These are phyloP conservation scores for Pisolithus tinctorius DNA, from an alignment of 768 basidiomycete species.

Conservation along the genomic window DNA sequence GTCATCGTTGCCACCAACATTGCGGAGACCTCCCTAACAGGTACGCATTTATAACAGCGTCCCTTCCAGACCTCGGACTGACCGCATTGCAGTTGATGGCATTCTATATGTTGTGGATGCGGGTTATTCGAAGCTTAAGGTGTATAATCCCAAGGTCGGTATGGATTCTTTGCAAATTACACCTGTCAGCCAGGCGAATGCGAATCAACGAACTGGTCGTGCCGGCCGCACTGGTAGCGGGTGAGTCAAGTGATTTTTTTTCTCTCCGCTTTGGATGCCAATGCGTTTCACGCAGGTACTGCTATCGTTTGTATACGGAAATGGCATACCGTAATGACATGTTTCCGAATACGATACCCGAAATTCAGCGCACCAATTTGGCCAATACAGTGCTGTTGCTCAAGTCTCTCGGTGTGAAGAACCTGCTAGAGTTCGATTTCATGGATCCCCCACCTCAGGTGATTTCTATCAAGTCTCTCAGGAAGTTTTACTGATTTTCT, in stretches of 20 bases:
- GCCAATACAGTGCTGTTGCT: slow-evolving; percentile 94
- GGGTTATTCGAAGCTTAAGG: slow-evolving; percentile 95
- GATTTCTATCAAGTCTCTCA: slow-evolving; percentile 6
- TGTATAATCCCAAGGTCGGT: slow-evolving; percentile 98
- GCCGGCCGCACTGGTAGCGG: slow-evolving; percentile 96
- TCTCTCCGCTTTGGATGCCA: background rate
- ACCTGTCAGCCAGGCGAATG: slow-evolving; percentile 98
- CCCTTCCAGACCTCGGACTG: background rate
- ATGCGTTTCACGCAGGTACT: slow-evolving; percentile 50
- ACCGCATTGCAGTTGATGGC: slow-evolving; percentile 68
- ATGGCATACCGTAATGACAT: slow-evolving; percentile 95
- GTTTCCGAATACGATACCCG: slow-evolving; percentile 93
- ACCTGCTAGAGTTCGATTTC: slow-evolving; percentile 96
- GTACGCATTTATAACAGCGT: slow-evolving; percentile 30
- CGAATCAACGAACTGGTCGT: slow-evolving; percentile 91
- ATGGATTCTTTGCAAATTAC: slow-evolving; percentile 99
- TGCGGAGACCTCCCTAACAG: slow-evolving; percentile 94
- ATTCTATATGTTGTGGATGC: slow-evolving; percentile 96
- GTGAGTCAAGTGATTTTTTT: slow-evolving; percentile 36
- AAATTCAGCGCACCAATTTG: slow-evolving; percentile 96
- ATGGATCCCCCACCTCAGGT: slow-evolving; percentile 99
- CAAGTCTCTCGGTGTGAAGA: slow-evolving; percentile 96
- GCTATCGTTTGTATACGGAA: slow-evolving; percentile 96
- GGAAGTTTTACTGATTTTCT: background rate
- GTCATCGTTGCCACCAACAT: slow-evolving; percentile 99